These are phyloP conservation scores for Naganishia liquefaciens DNA, from an alignment of 1,284 basidiomycete genomes.

Conservation along the genomic window DNA sequence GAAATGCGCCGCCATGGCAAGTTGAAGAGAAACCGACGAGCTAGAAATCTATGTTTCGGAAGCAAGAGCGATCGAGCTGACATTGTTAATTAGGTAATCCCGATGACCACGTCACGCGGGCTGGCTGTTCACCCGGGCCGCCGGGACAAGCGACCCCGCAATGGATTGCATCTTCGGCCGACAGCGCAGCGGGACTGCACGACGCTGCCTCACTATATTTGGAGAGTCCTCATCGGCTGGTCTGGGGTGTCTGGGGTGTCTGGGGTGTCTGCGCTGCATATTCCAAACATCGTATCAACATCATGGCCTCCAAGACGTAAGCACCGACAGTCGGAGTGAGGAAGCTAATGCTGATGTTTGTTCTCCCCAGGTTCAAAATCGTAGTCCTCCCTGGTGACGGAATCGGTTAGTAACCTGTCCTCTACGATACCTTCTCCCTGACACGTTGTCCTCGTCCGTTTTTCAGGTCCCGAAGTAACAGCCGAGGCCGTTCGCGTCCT, in stretches of 20 bases:
- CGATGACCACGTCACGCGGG: not conserved
- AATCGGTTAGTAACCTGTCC: slow-evolving; percentile 66
- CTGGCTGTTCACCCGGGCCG: no score
- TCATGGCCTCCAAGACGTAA: slow-evolving; percentile 26
- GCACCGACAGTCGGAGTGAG: not conserved
- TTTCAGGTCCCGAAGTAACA: slow-evolving; percentile 85
- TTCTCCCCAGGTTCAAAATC: slow-evolving; percentile 65
- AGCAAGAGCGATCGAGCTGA: not conserved
- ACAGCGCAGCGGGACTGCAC: not conserved
- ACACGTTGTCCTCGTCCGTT: not conserved
- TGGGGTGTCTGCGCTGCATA: no score
- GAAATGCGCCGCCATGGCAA: not conserved
- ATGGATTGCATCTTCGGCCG: not conserved
- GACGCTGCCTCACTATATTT: not conserved
- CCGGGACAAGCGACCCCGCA: no score
- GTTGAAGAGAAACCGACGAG: not conserved
- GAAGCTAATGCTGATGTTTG: not conserved
- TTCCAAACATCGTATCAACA: not conserved
- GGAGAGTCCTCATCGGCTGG: no score
- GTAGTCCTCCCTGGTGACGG: slow-evolving; percentile 93
- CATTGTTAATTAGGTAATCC: not conserved
- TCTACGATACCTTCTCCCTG: not conserved
- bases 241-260: no score
- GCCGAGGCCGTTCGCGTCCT: slow-evolving; percentile 86
- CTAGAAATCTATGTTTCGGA: slow-evolving; percentile 19